Conservation (phyloP, 805 yeast genomes). For the Spathaspora sp. region DNA sequence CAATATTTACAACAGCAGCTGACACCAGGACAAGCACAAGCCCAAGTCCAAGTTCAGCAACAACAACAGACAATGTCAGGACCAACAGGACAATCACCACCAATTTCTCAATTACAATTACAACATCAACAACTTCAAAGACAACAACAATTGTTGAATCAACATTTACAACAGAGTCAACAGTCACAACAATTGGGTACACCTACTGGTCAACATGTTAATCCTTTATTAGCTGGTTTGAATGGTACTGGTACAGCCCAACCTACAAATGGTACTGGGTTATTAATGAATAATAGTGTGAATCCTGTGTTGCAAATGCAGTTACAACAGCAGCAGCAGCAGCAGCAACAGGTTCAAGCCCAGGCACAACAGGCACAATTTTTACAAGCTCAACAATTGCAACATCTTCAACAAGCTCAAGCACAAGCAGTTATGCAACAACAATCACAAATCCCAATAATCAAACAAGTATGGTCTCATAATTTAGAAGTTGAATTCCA, state of each 20-base stretch:
- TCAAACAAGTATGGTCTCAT: constrained; percentile 71
- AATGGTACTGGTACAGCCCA: constrained; percentile 18
- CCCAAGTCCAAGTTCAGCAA: constrained; percentile 7
- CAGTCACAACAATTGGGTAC: constrained; percentile 18
- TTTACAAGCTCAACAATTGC: constrained; percentile 19
- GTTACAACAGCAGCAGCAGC: constrained; percentile 20
- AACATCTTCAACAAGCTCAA: constrained; percentile 17
- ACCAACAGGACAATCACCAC: background rate
- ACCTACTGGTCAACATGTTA: constrained; percentile 18
- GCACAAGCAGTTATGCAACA: constrained; percentile 14
- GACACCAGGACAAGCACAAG: constrained; percentile 24
- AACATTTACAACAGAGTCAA: constrained; percentile 24
- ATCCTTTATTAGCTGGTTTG: constrained; percentile 34
- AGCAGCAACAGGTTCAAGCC: constrained; percentile 12
- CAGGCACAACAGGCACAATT: constrained; percentile 16
- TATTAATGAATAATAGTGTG: background rate
- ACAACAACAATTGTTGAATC: constrained; percentile 31
- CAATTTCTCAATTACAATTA: constrained; percentile 25
- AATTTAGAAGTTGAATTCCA: constrained; percentile 67
- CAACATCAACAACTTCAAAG: constrained; percentile 33
- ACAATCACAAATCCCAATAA: constrained; percentile 44
- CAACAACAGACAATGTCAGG: constrained; percentile 26
- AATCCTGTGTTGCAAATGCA: constrained; percentile 30
- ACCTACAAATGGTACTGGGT: constrained; percentile 12
- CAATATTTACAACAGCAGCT: constrained; percentile 38